A percentile compares a stretch with the other conserved stretches of the same genome.
phyloP scores from a whole-genome alignment of 2,329 filamentous ascomycete genomes.

The Pseudohalonectria lignicola region DNA sequence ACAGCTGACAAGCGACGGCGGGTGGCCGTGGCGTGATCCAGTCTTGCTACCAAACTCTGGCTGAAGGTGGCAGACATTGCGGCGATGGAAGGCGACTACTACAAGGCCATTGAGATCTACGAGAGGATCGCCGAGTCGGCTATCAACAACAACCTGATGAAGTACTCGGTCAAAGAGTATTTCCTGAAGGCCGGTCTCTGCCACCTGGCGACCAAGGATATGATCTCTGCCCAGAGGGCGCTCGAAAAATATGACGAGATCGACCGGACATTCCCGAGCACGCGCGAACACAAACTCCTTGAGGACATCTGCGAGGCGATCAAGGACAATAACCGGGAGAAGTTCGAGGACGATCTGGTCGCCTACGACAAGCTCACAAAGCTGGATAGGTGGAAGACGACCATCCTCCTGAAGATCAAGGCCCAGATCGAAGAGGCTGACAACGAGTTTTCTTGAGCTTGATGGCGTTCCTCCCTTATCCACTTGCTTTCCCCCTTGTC shows the following conservation, averaged over 20 bases:
- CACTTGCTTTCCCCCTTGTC: background rate
- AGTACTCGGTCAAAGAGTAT: conserved; percentile 91
- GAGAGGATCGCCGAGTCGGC: conserved; percentile 72
- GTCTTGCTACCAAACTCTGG: conserved; percentile 85
- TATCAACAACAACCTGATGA: conserved; percentile 85
- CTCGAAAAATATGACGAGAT: conserved; percentile 73
- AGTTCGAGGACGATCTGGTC: conserved; percentile 77
- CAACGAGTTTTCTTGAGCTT: conserved; percentile 21
- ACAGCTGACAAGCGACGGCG: background rate
- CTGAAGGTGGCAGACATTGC: conserved; percentile 85
- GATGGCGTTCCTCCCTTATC: background rate
- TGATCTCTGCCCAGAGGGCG: conserved; percentile 68
- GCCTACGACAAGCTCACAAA: conserved; percentile 88
- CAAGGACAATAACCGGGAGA: conserved; percentile 68
- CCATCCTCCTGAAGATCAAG: conserved; percentile 73
- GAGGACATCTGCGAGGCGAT: conserved; percentile 65
- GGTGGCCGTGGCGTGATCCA: conserved; percentile 18
- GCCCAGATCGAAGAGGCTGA: conserved; percentile 56
- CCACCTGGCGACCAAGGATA: conserved; percentile 63
- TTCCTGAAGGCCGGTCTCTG: conserved; percentile 90
- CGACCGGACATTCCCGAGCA: conserved; percentile 65
- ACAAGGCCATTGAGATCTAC: conserved; percentile 69
- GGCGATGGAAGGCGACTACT: conserved; percentile 74
- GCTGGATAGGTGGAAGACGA: conserved; percentile 96
- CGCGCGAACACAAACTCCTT: conserved; percentile 73